phyloP scores from a whole-genome alignment of 192 early-diverging fungal genomes.

The Coemansia sp. region DNA sequence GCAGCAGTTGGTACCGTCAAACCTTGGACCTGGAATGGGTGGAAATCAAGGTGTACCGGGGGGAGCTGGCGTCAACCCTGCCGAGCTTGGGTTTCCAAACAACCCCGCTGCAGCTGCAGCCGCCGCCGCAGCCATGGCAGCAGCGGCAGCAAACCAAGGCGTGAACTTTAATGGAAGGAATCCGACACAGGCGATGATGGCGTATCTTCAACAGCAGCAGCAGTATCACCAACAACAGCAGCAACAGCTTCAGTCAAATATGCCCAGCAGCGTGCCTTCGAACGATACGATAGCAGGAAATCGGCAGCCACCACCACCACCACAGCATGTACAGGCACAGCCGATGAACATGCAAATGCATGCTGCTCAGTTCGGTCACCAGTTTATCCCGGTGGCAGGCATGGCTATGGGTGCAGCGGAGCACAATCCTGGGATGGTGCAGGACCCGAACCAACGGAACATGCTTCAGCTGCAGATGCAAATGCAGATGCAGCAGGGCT shows the following conservation, averaged over 20 bases:
- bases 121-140: conserved; percentile 9
- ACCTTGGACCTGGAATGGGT: conserved; percentile 4
- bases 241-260: conserved; percentile 7
- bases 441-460: conserved; percentile 13
- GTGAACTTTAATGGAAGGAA: background rate
- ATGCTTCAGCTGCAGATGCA: conserved; percentile 18
- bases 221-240: conserved; percentile 22
- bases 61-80: conserved; percentile 3
- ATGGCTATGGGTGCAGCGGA: conserved; percentile 1
- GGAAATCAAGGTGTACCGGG: conserved; percentile 7
- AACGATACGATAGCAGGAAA: conserved; percentile 1
- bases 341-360: conserved; percentile 7
- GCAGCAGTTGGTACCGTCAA: conserved; percentile 11
- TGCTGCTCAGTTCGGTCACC: conserved; percentile 3
- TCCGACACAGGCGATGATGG: conserved; percentile 17
- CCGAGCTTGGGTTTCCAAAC: conserved; percentile 18
- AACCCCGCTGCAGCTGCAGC: conserved; percentile 7
- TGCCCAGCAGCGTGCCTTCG: conserved; percentile 3
- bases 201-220: conserved; percentile 23
- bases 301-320: background rate
- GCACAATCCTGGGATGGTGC: background rate
- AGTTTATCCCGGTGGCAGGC: conserved; percentile 3
- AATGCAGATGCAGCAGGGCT: conserved; percentile 16
- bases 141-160: background rate
- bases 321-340: conserved; percentile 13